These are phyloP conservation scores for Arthromyces matolae DNA, from an alignment of 768 basidiomycete genomes.

Conservation along the genomic window DNA sequence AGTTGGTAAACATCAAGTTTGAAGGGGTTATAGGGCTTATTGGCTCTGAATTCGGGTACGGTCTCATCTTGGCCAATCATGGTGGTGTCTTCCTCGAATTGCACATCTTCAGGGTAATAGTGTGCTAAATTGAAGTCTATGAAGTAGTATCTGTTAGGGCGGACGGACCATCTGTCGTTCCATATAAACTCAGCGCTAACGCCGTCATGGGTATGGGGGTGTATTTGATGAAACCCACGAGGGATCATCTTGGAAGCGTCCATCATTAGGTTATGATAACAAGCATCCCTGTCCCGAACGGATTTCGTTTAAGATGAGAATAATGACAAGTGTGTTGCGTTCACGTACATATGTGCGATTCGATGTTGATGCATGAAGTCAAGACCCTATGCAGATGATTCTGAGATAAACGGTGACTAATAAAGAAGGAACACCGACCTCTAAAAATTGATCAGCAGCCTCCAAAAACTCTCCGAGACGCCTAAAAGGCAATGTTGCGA, in stretches of 20 bases:
- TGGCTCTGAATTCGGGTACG: slow-evolving; percentile 22
- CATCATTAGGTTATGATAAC: slow-evolving; percentile 16
- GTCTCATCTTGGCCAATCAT: slow-evolving; percentile 17
- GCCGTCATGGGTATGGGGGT: background rate
- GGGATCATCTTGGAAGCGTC: slow-evolving; percentile 12
- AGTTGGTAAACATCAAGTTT: slow-evolving; percentile 27
- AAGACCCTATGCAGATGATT: slow-evolving; percentile 12
- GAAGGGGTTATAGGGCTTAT: slow-evolving; percentile 26
- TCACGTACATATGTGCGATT: slow-evolving; percentile 14
- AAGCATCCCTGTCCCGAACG: slow-evolving; percentile 24
- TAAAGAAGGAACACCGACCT: too few species aligned
- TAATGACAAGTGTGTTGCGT: background rate
- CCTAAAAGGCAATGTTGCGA: slow-evolving; percentile 18
- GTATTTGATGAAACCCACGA: slow-evolving; percentile 9
- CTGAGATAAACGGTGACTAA: background rate
- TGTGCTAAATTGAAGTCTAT: slow-evolving; percentile 25
- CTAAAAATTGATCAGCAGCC: slow-evolving; percentile 16
- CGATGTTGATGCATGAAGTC: slow-evolving; percentile 20
- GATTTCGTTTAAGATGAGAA: background rate
- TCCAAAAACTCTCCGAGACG: slow-evolving; percentile 21
- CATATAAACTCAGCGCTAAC: background rate
- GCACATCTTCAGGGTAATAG: slow-evolving; percentile 3
- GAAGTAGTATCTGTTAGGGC: slow-evolving; percentile 24
- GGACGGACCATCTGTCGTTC: slow-evolving; percentile 18
- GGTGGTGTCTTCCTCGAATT: slow-evolving; percentile 2